Conservation (phyloP, 2,329 filamentous ascomycete species). For the Pyricularia pennisetigena region DNA sequence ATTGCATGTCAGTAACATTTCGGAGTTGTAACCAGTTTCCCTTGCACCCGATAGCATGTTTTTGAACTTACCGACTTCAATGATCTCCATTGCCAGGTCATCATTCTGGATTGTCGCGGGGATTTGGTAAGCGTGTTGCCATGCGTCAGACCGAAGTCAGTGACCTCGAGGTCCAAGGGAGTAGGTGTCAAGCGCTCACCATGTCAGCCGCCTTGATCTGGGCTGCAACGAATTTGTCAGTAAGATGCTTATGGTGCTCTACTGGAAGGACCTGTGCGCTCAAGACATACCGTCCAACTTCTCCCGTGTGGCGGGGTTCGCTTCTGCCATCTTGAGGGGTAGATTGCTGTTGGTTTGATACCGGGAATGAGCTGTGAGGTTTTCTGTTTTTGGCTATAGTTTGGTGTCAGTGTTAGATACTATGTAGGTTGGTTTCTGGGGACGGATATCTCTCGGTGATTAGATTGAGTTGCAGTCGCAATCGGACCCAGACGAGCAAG, state of each 20-base stretch:
- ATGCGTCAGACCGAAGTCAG: not conserved
- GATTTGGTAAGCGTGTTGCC: not conserved
- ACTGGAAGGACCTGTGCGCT: not conserved
- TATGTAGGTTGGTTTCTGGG: not conserved
- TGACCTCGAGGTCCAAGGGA: not conserved
- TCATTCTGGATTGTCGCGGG: constrained; percentile 60
- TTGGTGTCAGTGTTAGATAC: not conserved
- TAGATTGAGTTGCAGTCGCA: not conserved
- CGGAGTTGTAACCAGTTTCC: not conserved
- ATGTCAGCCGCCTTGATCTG: constrained; percentile 98
- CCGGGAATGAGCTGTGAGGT: not conserved
- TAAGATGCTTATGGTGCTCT: not conserved
- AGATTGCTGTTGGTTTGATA: not conserved
- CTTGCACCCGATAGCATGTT: not conserved
- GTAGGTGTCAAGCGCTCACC: constrained; percentile 45
- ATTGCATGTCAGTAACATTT: not conserved
- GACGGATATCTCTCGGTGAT: not conserved
- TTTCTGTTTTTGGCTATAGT: not conserved
- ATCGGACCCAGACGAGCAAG: not conserved
- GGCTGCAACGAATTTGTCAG: constrained; percentile 40
- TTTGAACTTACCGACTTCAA: constrained; percentile 76
- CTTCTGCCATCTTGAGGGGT: constrained; percentile 2
- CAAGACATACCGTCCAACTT: constrained; percentile 63
- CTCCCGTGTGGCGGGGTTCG: constrained; percentile 37
- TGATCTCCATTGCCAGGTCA: constrained; percentile 91